Evolutionary conservation across 1,284 basidiomycete genomes (phyloP).

Genomic region (Cutaneotrichosporon cyanovorans): DNA sequence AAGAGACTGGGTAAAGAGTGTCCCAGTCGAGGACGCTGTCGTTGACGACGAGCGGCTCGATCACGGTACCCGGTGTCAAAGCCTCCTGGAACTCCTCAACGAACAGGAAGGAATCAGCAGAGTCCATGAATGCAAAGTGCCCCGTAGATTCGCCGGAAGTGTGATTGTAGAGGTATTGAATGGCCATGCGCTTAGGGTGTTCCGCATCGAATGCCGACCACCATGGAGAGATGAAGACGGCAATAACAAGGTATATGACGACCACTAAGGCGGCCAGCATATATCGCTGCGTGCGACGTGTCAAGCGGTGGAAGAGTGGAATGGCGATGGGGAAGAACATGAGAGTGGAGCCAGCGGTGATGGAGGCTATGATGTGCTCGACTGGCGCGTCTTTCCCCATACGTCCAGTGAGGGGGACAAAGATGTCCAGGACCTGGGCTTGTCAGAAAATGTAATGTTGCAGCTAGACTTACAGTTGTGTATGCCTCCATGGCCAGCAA

Average conservation of each 20-base stretch:
- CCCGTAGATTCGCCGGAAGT: constrained; percentile 65
- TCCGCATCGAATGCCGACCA: constrained; percentile 67
- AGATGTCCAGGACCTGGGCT: constrained; percentile 62
- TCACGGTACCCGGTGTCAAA: constrained; percentile 38
- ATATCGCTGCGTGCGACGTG: constrained; percentile 48
- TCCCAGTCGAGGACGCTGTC: constrained; percentile 63
- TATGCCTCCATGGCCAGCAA: constrained; percentile 63
- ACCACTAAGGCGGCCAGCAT: constrained; percentile 52
- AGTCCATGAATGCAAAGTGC: constrained; percentile 75
- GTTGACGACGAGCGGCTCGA: constrained; percentile 30
- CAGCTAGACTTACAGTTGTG: constrained; percentile 50
- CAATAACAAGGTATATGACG: constrained; percentile 49
- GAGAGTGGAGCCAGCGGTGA: constrained; percentile 56
- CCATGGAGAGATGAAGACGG: constrained; percentile 56
- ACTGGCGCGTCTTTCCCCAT: constrained; percentile 66
- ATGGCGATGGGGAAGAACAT: constrained; percentile 55
- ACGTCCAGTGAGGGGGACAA: constrained; percentile 74
- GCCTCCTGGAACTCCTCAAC: constrained; percentile 60
- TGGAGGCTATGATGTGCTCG: constrained; percentile 80
- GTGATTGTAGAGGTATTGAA: constrained; percentile 80
- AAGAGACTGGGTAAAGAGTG: constrained; percentile 73
- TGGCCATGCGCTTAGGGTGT: constrained; percentile 83
- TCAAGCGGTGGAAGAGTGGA: constrained; percentile 67
- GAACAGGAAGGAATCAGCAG: constrained; percentile 45
- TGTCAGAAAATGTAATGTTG: neutral